Base-by-base conservation (phyloP, 2,329 filamentous ascomycete genomes). In the Pseudocercospora pini-densiflorae region DNA sequence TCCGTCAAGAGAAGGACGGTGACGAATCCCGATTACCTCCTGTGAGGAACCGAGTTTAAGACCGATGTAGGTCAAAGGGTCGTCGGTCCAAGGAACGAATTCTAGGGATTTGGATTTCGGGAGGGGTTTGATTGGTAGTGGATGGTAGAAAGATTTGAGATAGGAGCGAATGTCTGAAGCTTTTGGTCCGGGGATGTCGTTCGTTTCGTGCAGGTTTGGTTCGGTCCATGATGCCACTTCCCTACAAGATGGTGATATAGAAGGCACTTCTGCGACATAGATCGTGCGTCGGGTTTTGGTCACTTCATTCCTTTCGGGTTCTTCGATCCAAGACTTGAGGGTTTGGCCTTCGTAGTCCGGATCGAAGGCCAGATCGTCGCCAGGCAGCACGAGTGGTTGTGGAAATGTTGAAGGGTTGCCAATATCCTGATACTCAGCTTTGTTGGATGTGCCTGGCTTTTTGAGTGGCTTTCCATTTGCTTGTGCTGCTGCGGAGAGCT, bases 361-460 rank as follows among this genome's bases (percentile, higher is more conserved):
- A 45, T 90, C 84, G 36, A 81, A 76, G 0, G 84, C 82, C 0
- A 91, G 79, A 21, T 87, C 86, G 72, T 90, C 88, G 2, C 79
- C 81, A 0, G 89, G 88, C 0, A 91, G 77, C 0, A 89, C 79
- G 5, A 91, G 73, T 0, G 88, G 87, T 0, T 80, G 86, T 0
- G 88, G 88, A 67, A 89, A 91, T 1, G 71, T 71, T 1, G 67
- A 45, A 71, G 47, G 61, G 8, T 70, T 61, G 8, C 51, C 27
- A 55, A 31, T 27, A n/a, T n/a, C 27, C 4, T n/a, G 24, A 31
- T 55, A 29, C 16, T 16, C 12, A 55, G 51, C 16, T 55, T 21
- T 55, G 8, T 5, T 24, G 16, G 24, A 55, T 12, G 16, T 24
- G 24, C 23, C 8, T 29, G 9, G 51, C 24, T 10, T 2, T 27